Percentiles rank a stretch among this genome's conserved stretches.
Conservation (phyloP, 805 yeast genomes). For the Starmerella vaccinii region DNA sequence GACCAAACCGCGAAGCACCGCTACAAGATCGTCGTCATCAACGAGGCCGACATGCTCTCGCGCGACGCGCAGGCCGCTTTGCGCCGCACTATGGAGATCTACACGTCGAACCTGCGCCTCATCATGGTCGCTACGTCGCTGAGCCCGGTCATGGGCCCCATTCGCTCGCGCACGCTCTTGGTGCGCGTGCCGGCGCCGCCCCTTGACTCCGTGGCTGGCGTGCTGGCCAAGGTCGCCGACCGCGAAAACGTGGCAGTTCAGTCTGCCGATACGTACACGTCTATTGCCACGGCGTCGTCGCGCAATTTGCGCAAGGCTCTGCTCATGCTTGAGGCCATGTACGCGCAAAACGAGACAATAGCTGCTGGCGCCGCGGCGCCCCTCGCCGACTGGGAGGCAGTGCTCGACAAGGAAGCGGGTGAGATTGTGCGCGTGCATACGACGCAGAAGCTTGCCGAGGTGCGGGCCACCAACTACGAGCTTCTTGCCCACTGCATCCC, state of each 20-base stretch:
- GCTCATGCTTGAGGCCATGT: conserved; percentile 69
- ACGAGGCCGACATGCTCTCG: conserved; percentile 95
- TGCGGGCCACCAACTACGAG: conserved; percentile 65
- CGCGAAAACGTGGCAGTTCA: conserved; percentile 41
- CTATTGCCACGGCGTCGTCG: conserved; percentile 46
- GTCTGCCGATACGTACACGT: conserved; percentile 37
- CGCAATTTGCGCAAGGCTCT: conserved; percentile 72
- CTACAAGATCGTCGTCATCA: conserved; percentile 73
- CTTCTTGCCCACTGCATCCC: conserved; percentile 90
- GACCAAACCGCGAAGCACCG: conserved; percentile 50
- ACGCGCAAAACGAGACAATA: conserved; percentile 29
- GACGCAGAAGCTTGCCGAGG: conserved; percentile 41
- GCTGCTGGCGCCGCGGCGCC: conserved; percentile 42
- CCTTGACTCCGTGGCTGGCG: conserved; percentile 43
- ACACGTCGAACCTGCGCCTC: conserved; percentile 69
- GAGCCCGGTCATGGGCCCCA: conserved; percentile 86
- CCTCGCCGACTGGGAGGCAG: conserved; percentile 83
- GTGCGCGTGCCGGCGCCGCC: conserved; percentile 82
- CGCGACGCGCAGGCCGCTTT: conserved; percentile 88
- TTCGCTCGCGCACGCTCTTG: conserved; percentile 80
- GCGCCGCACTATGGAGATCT: conserved; percentile 63
- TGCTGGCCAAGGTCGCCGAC: conserved; percentile 46
- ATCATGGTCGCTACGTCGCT: conserved; percentile 81
- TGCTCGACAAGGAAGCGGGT: conserved; percentile 54
- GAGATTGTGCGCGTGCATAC: conserved; percentile 51